These are phyloP conservation scores for Ceratonia siliqua DNA, from an alignment of 306 rosid species.

Conservation along the genomic window DNA sequence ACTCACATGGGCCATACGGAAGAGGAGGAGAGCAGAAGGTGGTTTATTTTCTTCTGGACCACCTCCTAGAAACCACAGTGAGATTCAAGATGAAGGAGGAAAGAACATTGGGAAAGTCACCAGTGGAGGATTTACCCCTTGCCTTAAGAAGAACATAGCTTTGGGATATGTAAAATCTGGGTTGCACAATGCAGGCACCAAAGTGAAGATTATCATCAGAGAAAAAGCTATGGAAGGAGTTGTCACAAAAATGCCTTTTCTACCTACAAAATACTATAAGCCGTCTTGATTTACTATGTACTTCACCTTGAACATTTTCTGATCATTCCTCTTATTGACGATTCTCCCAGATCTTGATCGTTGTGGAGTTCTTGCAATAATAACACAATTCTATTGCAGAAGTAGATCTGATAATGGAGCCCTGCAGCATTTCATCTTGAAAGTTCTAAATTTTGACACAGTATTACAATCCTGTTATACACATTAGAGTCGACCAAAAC, in stretches of 20 bases:
- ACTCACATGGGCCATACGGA: constrained; percentile 96
- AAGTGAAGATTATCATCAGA: constrained; percentile 80
- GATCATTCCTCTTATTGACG: constrained; percentile 22
- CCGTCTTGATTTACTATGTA: constrained; percentile 55
- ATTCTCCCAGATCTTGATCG: no score
- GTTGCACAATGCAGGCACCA: constrained; percentile 90
- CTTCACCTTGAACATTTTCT: constrained; percentile 32
- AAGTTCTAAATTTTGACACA: no score
- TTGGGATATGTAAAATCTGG: constrained; percentile 99
- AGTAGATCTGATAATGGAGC: no score
- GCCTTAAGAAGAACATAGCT: constrained; percentile 93
- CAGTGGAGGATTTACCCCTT: constrained; percentile 98
- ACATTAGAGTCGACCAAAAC: no score
- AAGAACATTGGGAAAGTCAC: constrained; percentile 88
- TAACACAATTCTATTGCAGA: no score
- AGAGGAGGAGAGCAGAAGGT: constrained; percentile 96
- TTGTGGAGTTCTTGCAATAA: no score
- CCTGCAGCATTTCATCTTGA: no score
- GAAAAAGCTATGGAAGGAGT: constrained; percentile 91
- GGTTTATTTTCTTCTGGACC: constrained; percentile 94
- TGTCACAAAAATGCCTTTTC: constrained; percentile 95
- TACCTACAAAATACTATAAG: constrained; percentile 94
- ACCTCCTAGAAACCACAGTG: constrained; percentile 95
- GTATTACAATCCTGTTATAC: no score
- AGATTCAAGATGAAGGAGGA: constrained; percentile 83